Conservation (phyloP, 2,329 filamentous ascomycete genomes). For the Cladosporium sphaerospermum region DNA sequence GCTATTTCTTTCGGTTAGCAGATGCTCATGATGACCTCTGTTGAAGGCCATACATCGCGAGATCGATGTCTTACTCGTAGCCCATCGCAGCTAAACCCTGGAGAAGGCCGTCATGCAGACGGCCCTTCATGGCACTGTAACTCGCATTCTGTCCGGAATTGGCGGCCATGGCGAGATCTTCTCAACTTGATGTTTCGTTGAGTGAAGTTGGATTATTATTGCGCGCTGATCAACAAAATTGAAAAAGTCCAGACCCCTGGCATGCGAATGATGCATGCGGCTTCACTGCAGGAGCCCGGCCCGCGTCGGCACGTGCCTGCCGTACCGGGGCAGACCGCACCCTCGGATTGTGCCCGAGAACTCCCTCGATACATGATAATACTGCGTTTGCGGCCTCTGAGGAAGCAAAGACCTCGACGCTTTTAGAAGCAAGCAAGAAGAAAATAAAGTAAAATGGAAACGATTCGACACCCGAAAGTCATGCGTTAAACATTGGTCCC, state of each 20-base stretch:
- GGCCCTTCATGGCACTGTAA: slow-evolving; percentile 19
- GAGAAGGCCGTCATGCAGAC: slow-evolving; percentile 18
- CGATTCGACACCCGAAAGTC: no score
- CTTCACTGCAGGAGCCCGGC: no score
- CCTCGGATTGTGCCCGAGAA: no score
- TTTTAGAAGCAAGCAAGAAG: no score
- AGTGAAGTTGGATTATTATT: neutral
- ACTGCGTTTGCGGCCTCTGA: no score
- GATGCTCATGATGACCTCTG: neutral
- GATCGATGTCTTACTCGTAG: slow-evolving; percentile 14
- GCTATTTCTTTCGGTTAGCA: slow-evolving; percentile 16
- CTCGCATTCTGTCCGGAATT: neutral
- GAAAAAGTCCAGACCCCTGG: slow-evolving; percentile 9
- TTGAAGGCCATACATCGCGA: neutral
- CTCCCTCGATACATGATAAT: no score
- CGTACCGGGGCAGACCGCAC: no score
- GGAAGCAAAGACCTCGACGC: no score
- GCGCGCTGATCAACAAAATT: neutral
- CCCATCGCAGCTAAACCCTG: slow-evolving; percentile 17
- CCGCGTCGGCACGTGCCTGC: no score
- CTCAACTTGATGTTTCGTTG: neutral
- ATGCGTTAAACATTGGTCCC: no score
- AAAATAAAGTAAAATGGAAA: no score
- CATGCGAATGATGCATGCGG: neutral
- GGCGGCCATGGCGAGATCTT: neutral